Evolutionary conservation across 257 asterid species (phyloP), one percentile per base, ranked within the genome.

Genomic region (Solanum corneliomulleri): DNA sequence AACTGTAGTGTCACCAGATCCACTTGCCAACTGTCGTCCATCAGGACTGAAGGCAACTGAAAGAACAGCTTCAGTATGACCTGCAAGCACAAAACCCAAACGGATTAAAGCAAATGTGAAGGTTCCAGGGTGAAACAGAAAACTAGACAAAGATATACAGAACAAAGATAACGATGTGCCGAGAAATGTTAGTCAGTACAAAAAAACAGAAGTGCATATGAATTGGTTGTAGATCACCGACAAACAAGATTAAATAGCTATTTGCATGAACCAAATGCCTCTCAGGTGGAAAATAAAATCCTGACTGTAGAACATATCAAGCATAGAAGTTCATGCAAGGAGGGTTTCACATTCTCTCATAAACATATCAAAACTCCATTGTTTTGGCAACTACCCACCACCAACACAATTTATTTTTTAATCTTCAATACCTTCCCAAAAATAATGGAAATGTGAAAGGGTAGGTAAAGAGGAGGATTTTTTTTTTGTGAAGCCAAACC

Each of bases 11-110:
- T 97, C 99, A 89, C 98, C 99, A 25, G 99, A 97, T 58, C 98
- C 98, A 93, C 99, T 95, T 41, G 99, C 99, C 89, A 97, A 90
- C 27, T 94, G 96, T 52, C 90, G 93, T 70, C 99, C 98, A 89
- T 97, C 98, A 74, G 99, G 98, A 88, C 98, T 97, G 91, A 97
- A 97, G 85, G 98, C 89, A 89, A 97, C 99, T 27, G 99, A 93
- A 88, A 97, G 98, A 86, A 97, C 99, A 87, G 97, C 98, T 91
- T 95, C 98, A 20, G 91, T 89, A 71, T 97, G 99, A 90, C 99
- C 99, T 97, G 90, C 90, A 92, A 76, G 52, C 85, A 72, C 66
- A 75, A 85, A 71, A 35, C 68, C 10, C 83, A 85, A 29, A 71
- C 16, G 13, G 68, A 33, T 29, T 85, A 75, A 71, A 70, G 66